Evolutionary conservation across 179 eudicot genomes (phyloP), one percentile per base, ranked within the genome.

Genomic region (Beta lomatogona): DNA sequence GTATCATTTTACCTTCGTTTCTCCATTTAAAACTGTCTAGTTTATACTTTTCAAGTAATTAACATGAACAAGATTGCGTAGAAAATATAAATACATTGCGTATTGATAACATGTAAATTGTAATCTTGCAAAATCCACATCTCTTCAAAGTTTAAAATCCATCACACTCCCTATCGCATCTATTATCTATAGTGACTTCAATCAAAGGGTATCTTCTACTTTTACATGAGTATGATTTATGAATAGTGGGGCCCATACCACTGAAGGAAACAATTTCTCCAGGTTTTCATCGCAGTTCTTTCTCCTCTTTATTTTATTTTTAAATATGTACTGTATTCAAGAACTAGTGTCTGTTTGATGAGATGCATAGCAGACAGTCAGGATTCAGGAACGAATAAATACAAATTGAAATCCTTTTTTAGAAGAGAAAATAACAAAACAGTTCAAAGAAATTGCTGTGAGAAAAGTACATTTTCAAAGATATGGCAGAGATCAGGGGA

Each of bases 401-500:
- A 41, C 41, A 60, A 18, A 69, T 69, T 60, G 65, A 21, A 21
- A 16, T 55, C 50, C 4, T 54, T 0, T 25, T 50, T 41, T 54
- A 59, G 28, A 46, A 18, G 21, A 25, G 44, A 31, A 71, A 45
- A 61, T n/a, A 70, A 31, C 36, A 19, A 60, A 59, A 72, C 19
- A 36, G 52, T 48, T 48, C 52, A 9, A 55, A 45, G 71, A 11
- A 9, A 16, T 36, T 36, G 41, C 45, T 5, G 70, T 21, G 69
- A 12, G 18, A 72, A 10, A 71, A 71, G 78, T 80, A 73, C 72
- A 48, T 48, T 44, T 63, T 22, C 5, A 71, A 73, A 80, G 82
- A 80, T 80, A 50, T 80, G 71, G 79, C 85, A 79, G 77, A 78
- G 46, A 71, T 82, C 74, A 82, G 77, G 81, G 84, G 77, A 82